Evolutionary conservation across 177 flowering plant species (phyloP), one percentile per base, ranked within the genome.

Genomic region (Tripterygium wilfordii): DNA sequence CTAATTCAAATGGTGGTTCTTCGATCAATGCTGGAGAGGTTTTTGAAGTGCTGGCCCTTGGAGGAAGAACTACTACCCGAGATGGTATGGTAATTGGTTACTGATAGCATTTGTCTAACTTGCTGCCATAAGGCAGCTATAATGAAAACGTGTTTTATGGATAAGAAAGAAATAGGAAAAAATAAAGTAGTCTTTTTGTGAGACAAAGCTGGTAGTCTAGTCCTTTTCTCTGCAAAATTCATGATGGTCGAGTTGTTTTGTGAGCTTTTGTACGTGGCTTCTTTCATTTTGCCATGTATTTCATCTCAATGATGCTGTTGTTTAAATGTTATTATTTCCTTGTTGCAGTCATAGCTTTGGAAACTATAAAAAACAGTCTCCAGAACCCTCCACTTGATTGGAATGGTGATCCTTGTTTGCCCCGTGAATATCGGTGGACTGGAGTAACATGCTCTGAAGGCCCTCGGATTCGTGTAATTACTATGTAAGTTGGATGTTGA

Each of bases 401-500:
- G 98, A 75, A 45, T 57, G 96, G 96, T 28, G 98, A 91, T 72
- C 98, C 98, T 44, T 91, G 98, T 66, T 54, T 80, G 42, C 96
- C 98, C 19, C 60, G 46, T n/a, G 54, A 44, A 38, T 80, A 85
- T 59, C 48, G 85, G 27, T 91, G 98, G 98, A 82, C 94, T 44
- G 98, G 96, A 57, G 66, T 91, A 48, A 74, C 80, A 48, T 91
- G 98, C 77, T 77, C 85, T 31, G 67, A 58, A 25, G 95, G 90
- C 48, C 28, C 68, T 29, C 70, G 72, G 30, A 64, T 73, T 45
- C 94, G 95, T 22, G 71, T 91, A 15, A 42, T 75, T 54, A 33
- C 82, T 36, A 42, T 85, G 95, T 85, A 56, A 85, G 90, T 78
- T 51, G 13, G 31, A 8, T 28, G 38, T 1, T 17, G 7, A 30